These are phyloP conservation scores for Trypanosoma congolense DNA, from an alignment of 208 protist species.

Conservation along the genomic window DNA sequence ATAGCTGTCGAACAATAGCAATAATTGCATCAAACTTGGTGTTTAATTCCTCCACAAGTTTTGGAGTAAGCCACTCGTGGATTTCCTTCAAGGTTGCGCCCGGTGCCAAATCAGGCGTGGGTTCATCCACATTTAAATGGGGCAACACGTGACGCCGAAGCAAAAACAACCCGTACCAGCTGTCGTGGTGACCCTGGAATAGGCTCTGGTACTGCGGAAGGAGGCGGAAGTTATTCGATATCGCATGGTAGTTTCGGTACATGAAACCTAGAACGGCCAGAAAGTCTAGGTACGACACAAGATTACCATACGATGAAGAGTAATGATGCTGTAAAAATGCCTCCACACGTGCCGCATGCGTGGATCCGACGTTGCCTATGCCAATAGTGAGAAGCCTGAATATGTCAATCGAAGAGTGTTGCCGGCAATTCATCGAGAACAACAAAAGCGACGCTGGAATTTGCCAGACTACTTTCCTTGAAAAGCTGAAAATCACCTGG, in stretches of 20 bases:
- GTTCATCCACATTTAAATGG: slow-evolving; percentile 69
- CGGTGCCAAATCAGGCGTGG: slow-evolving; percentile 63
- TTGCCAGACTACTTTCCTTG: slow-evolving; percentile 82
- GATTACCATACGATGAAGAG: slow-evolving; percentile 64
- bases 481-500: slow-evolving; percentile 85
- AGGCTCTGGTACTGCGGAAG: slow-evolving; percentile 62
- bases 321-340: slow-evolving; percentile 87
- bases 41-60: slow-evolving; percentile 65
- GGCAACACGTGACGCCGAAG: slow-evolving; percentile 83
- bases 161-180: slow-evolving; percentile 89
- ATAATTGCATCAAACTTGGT: slow-evolving; percentile 96
- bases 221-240: slow-evolving; percentile 63
- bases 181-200: slow-evolving; percentile 78
- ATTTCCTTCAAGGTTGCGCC: slow-evolving; percentile 43
- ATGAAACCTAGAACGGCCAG: slow-evolving; percentile 75
- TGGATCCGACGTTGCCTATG: slow-evolving; percentile 34
- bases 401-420: slow-evolving; percentile 49
- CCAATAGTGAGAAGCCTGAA: slow-evolving; percentile 66
- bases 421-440: slow-evolving; percentile 53
- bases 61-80: slow-evolving; percentile 43
- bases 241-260: slow-evolving; percentile 75
- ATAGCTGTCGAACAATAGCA: slow-evolving; percentile 95
- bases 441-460: slow-evolving; percentile 77
- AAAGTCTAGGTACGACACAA: slow-evolving; percentile 72
- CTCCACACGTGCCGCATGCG: slow-evolving; percentile 71